Evolutionary conservation across 1,139 yeast genomes (phyloP), one percentile per base, ranked within the genome.

Genomic region (Geotrichum candidum): DNA sequence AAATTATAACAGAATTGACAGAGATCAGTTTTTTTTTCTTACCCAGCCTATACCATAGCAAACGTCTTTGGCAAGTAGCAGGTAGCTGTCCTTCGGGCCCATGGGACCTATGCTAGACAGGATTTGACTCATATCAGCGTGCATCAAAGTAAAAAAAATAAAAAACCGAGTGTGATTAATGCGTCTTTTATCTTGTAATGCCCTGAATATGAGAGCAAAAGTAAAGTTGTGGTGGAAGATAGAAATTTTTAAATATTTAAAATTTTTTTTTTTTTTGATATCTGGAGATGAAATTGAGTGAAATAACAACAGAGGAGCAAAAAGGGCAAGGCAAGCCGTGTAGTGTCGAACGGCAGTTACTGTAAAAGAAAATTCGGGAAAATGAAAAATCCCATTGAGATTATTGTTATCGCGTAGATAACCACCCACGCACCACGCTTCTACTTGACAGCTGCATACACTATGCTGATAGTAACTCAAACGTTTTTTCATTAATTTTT

Each of bases 21-120:
- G 2, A 9, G n/a, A 35, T 35, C 41, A 13, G 3, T 35, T 15
- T 35, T 35, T 35, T 27, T 27, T 27, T 27, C 54, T 23, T 56
- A 56, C 58, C 58, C 58, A 56, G 13, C 35, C 15, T 7, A 51
- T 22, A 7, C 58, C 58, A 27, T 22, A 13, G 23, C 53, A 48
- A 22, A 51, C 38, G 18, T 56, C 58, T 18, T 38, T 27, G 13
- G 41, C 41, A 35, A 35, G 13, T 10, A 55, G n/a, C 45, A 31
- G 18, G 18, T 23, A 48, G 31, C 31, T 52, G 11, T 31, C 18
- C 13, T 52, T 46, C 31, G 33, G 41, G 33, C 31, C 46, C 11
- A 22, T 18, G 41, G 56, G 13, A 13, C 54, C 45, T 6, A 18
- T 29, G 5, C 15, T 27, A 53, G 33, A 45, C 35, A 46, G 35